Conservation (phyloP, 2,329 filamentous ascomycete genomes). For the Sarocladium strictum region DNA sequence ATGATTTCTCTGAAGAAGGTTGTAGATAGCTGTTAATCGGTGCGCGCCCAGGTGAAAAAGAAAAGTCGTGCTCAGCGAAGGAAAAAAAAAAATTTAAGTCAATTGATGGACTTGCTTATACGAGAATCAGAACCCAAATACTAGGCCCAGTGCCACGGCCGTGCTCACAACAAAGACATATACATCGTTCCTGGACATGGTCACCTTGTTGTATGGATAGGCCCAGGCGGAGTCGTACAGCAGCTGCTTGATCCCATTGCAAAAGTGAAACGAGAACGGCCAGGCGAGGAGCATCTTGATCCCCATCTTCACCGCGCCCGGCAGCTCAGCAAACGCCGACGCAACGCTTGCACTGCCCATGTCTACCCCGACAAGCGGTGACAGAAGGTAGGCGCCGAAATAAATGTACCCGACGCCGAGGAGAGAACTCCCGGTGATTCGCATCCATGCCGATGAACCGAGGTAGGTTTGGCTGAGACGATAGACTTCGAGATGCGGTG, state of each 20-base stretch:
- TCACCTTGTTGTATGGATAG: slow-evolving; percentile 7
- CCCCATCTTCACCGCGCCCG: slow-evolving; percentile 45
- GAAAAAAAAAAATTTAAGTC: too few species aligned
- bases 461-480: slow-evolving; percentile 72
- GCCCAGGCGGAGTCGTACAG: slow-evolving; percentile 20
- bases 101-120: not conserved
- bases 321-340: slow-evolving; percentile 48
- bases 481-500: slow-evolving; percentile 77
- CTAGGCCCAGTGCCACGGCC: not conserved
- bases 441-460: slow-evolving; percentile 58
- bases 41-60: not conserved
- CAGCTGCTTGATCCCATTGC: slow-evolving; percentile 42
- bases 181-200: slow-evolving; percentile 8
- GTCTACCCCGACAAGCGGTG: slow-evolving; percentile 59
- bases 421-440: slow-evolving; percentile 64
- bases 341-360: slow-evolving; percentile 46
- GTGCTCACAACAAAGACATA: not conserved
- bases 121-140: not conserved
- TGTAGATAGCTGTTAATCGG: not conserved
- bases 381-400: slow-evolving; percentile 65
- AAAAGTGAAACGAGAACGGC: slow-evolving; percentile 42
- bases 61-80: too few species aligned
- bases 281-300: slow-evolving; percentile 41
- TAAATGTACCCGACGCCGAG: slow-evolving; percentile 67
- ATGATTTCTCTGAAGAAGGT: slow-evolving; percentile 35